These are phyloP conservation scores for Dendryphion nanum DNA, from an alignment of 2,329 filamentous ascomycete genomes.

Conservation along the genomic window DNA sequence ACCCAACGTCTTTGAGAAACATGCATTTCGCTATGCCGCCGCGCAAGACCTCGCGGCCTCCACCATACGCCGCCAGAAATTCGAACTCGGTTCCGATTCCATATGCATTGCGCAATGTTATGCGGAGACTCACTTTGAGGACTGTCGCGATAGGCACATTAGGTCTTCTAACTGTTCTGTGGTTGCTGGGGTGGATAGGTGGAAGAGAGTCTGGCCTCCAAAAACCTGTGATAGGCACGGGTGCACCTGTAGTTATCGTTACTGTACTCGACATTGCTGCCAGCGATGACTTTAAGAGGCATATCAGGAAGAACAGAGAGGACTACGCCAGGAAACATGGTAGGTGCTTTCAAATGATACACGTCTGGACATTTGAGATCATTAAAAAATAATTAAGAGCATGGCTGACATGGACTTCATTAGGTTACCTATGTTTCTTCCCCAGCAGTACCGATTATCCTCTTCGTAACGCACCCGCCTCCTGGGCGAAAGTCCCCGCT, in stretches of 20 bases:
- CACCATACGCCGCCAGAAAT: conserved; percentile 65
- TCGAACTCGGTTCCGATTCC: conserved; percentile 38
- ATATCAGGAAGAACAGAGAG: conserved; percentile 77
- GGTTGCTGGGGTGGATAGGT: conserved; percentile 34
- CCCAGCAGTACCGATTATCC: conserved; percentile 75
- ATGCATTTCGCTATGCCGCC: conserved; percentile 90
- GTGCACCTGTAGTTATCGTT: conserved; percentile 69
- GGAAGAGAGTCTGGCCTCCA: conserved; percentile 16
- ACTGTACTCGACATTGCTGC: conserved; percentile 74
- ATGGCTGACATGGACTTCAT: neutral
- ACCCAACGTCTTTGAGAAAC: too few species aligned
- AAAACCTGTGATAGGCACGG: conserved; percentile 43
- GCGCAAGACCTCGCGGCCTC: conserved; percentile 76
- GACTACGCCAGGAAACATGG: conserved; percentile 85
- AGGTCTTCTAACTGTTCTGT: conserved; percentile 49
- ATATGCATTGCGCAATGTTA: conserved; percentile 47
- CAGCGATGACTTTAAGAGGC: conserved; percentile 66
- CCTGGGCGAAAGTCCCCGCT: conserved; percentile 79
- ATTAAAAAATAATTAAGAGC: neutral
- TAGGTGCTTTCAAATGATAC: too few species aligned
- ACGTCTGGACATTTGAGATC: neutral
- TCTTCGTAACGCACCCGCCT: conserved; percentile 54
- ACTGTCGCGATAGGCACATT: conserved; percentile 57
- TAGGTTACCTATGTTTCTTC: conserved; percentile 86
- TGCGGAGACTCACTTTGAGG: conserved; percentile 62